These are phyloP conservation scores for Ailanthus altissimus DNA, from an alignment of 345 rosid genomes.

Conservation along the genomic window DNA sequence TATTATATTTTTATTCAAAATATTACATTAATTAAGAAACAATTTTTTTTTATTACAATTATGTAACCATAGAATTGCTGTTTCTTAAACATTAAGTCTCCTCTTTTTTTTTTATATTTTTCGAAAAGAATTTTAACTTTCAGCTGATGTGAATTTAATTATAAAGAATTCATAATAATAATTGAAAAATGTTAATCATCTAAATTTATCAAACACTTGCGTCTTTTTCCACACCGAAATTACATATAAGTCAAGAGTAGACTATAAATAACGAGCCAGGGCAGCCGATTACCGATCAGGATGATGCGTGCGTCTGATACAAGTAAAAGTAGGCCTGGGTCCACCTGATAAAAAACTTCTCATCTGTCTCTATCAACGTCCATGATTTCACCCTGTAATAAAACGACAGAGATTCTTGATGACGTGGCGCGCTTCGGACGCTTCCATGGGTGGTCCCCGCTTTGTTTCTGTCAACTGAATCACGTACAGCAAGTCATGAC, in stretches of 20 bases:
- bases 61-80: too few relatives aligned
- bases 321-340: neutral
- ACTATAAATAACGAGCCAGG: neutral
- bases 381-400: neutral
- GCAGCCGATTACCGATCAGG: too few relatives aligned
- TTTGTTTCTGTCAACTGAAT: neutral
- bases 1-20: too few relatives aligned
- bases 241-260: neutral
- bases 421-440: conserved; percentile 1
- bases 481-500: neutral
- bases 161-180: neutral
- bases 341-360: neutral
- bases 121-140: neutral
- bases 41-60: too few relatives aligned
- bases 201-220: neutral
- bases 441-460: conserved; percentile 12
- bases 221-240: neutral
- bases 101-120: neutral
- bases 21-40: too few relatives aligned
- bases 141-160: neutral
- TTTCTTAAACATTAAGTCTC: too few relatives aligned
- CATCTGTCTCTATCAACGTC: neutral
- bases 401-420: conserved; percentile 22
- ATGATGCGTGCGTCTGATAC: conserved; percentile 6
- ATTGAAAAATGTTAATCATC: neutral